Evolutionary conservation across 108 stramenopile species (phyloP), one percentile per base, ranked within the genome.

Genomic region (Cylindrotheca closterium): DNA sequence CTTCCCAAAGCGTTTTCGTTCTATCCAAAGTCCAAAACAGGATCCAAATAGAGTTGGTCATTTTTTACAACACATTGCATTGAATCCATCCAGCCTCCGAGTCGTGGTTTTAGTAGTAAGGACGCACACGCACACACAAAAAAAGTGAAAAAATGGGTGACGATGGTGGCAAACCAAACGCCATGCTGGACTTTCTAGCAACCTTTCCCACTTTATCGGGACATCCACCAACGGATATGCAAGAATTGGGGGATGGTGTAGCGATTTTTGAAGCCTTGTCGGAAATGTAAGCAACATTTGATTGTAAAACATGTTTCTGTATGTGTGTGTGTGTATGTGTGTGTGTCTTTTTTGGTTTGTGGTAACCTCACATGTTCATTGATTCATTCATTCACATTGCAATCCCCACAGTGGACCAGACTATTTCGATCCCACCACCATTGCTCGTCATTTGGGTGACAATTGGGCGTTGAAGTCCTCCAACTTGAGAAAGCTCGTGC

Each of bases 401-500:
- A 42, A 34, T 56, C 7, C 4, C n/a, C 30, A 30, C 63, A 83
- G 86, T 77, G 87, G 73, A 67, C 89, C 70, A 32, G 82, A 86
- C 28, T 74, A 88, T 56, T 93, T 93, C 77, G 89, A 93, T 74
- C 83, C 92, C 18, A 87, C 92, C 25, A 85, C 87, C 21, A 89
- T 93, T 69, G 83, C 84, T 58, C 88, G 87, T 61, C 81, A 93
- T 55, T 63, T 88, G 46, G 87, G 92, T 46, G 79, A 80, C 47
- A 93, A 93, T 56, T 93, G 92, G 92, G 89, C 85, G 8, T 67
- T 93, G 34, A 93, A 90, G 67, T 75, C 83, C 3, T 78, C 87
- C 63, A 93, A 93, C 56, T 57, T 93, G 21, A 80, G 89, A 30
- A 93, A 93, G 68, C 79, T 93, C n/a, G 70, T 90, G 17, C 83